A percentile compares a stretch with the other conserved stretches of the same genome.
Evolutionary conservation across 108 stramenopile species (phyloP).

Genomic region (Skeletonema grethae): DNA sequence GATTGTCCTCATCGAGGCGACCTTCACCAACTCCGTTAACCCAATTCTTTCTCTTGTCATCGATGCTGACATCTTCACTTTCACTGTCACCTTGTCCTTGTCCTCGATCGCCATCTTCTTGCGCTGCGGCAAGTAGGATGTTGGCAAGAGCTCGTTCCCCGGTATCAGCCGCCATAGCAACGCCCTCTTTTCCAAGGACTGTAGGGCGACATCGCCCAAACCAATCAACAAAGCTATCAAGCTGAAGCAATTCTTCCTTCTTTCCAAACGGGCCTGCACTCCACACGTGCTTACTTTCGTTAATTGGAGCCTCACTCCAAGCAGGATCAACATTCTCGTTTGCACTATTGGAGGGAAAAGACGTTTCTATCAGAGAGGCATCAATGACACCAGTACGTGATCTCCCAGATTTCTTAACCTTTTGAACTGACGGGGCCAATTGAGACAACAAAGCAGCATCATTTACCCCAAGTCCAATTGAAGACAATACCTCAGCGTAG

Average conservation of each 20-base stretch:
- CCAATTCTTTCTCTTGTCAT: conserved; percentile 61
- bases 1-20: conserved; percentile 84
- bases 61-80: conserved; percentile 8
- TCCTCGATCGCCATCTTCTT: conserved; percentile 49
- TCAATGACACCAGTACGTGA: conserved; percentile 53
- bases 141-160: conserved; percentile 79
- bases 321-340: conserved; percentile 15
- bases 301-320: conserved; percentile 39
- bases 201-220: conserved; percentile 72
- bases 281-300: conserved; percentile 79
- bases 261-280: conserved; percentile 71
- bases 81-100: conserved; percentile 29
- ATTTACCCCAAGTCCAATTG: background rate
- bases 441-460: conserved; percentile 38
- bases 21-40: conserved; percentile 85
- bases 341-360: background rate
- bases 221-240: conserved; percentile 84
- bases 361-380: conserved; percentile 43
- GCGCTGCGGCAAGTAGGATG: conserved; percentile 62
- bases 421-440: conserved; percentile 78
- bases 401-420: conserved; percentile 26
- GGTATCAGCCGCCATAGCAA: conserved; percentile 65
- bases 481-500: conserved; percentile 5
- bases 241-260: conserved; percentile 67
- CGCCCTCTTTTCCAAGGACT: conserved; percentile 82